phyloP scores from a whole-genome alignment of 257 asterid genomes.

The Solanum virginianum region DNA sequence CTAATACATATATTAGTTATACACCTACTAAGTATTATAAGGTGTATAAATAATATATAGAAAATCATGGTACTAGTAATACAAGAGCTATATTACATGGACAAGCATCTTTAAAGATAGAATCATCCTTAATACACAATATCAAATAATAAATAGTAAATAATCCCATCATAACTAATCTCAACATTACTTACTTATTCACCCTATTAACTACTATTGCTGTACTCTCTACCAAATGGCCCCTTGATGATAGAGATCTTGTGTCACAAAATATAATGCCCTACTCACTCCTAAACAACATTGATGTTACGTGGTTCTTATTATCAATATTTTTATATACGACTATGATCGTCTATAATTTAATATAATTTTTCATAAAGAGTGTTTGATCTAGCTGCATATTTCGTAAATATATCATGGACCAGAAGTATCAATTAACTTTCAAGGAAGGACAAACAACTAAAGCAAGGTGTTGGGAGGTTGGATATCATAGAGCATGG shows the following conservation, averaged over 20 bases:
- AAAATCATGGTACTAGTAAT: neutral
- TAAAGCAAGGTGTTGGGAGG: slow-evolving; percentile 7
- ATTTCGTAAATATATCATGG: neutral
- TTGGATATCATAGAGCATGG: slow-evolving; percentile 13
- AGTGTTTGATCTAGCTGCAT: neutral
- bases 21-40: neutral
- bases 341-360: neutral
- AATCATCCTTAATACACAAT: too few relatives aligned
- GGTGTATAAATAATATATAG: neutral
- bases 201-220: neutral
- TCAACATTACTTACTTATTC: neutral
- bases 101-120: neutral
- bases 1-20: too few relatives aligned
- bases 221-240: neutral
- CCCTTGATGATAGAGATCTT: neutral
- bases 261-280: neutral
- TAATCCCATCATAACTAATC: neutral
- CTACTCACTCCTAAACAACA: neutral
- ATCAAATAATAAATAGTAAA: too few relatives aligned
- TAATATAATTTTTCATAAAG: neutral
- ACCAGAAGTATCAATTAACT: neutral
- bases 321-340: neutral
- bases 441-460: slow-evolving; percentile 7
- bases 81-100: neutral
- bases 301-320: neutral